A percentile compares a stretch with the other conserved stretches of the same genome.
Evolutionary conservation across 805 yeast species (phyloP).

Genomic region (Lachancea cidri): DNA sequence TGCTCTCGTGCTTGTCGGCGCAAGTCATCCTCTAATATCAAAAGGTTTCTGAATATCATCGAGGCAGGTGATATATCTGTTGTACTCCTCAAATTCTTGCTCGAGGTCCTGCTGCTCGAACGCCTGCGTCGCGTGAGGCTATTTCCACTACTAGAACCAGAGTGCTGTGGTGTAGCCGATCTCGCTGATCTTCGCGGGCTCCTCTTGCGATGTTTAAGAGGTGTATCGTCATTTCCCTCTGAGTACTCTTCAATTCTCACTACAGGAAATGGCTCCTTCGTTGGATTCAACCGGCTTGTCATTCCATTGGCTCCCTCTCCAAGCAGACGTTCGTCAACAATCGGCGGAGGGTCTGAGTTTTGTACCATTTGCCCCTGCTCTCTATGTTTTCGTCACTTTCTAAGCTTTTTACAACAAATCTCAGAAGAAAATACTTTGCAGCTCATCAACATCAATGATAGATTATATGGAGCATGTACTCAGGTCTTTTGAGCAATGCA

Average conservation of each 20-base stretch:
- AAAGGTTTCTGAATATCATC: conserved; percentile 71
- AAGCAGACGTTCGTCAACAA: neutral
- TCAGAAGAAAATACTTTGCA: neutral
- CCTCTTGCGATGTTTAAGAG: conserved; percentile 4
- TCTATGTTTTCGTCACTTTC: neutral
- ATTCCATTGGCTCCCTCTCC: neutral
- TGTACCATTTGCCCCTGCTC: neutral
- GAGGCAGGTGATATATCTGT: conserved; percentile 48
- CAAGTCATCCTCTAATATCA: conserved; percentile 80
- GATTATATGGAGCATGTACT: conserved; percentile 85
- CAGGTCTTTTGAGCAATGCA: conserved; percentile 59
- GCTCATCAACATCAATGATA: conserved; percentile 44
- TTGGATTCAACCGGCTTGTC: neutral
- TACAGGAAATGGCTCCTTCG: conserved; percentile 7
- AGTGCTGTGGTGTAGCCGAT: neutral
- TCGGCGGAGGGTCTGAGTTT: neutral
- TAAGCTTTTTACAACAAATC: neutral
- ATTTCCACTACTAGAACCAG: neutral
- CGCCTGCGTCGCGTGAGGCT: conserved; percentile 13
- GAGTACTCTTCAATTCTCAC: conserved; percentile 11
- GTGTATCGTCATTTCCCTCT: conserved; percentile 6
- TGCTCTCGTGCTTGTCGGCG: conserved; percentile 78
- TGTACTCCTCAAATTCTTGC: conserved; percentile 24
- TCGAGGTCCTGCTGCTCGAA: conserved; percentile 28
- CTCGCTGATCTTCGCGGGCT: conserved; percentile 2